Base-by-base conservation (phyloP, 345 rosid genomes). In the Arabis hirsuta region DNA sequence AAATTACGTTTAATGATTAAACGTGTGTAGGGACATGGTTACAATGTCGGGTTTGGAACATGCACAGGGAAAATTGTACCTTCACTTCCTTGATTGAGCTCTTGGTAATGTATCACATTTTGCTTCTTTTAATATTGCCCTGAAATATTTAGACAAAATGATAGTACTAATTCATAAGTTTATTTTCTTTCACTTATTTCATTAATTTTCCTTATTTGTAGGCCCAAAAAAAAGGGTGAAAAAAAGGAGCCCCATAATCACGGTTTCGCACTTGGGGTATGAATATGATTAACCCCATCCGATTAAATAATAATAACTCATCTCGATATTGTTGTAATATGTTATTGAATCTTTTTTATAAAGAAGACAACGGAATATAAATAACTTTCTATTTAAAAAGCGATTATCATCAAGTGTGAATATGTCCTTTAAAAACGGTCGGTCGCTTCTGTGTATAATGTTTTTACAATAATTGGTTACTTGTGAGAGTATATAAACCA, bases 11-110 rank as follows among this genome's bases (percentile, higher is more conserved):
- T 36, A 45, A 45, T 55, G 71, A 44, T 46, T 38, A 27, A 70
- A 56, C 67, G 13, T 11, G 65, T 84, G 75, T 87, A 90, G 99
- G 98, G 98, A 73, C 83, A 84, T 69, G 94, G 97, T 39, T 95
- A 91, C 81, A 88, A 66, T 55, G 85, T 90, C 51, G 99, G 98
- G 39, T 95, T 95, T 47, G 99, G 99, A 38, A 85, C 85, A 9
- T 95, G 99, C 84, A 65, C 87, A 0, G 98, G 99, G 54, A 95
- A 84, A 72, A 76, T 95, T 53, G 77, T 83, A 72, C 92, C 98
- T 27, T 76, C 91, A 62, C 77, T 52, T 16, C 78, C 76, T 24
- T 81, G 73, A 79, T 42, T 42, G 19, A 41, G 36, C 72, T 43
- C 47, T 50, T 4, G 55, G 80, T 69, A 62, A 45, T 22, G 4